Base-by-base conservation (phyloP, 345 rosid genomes). In the Arabidopsis thaliana region DNA sequence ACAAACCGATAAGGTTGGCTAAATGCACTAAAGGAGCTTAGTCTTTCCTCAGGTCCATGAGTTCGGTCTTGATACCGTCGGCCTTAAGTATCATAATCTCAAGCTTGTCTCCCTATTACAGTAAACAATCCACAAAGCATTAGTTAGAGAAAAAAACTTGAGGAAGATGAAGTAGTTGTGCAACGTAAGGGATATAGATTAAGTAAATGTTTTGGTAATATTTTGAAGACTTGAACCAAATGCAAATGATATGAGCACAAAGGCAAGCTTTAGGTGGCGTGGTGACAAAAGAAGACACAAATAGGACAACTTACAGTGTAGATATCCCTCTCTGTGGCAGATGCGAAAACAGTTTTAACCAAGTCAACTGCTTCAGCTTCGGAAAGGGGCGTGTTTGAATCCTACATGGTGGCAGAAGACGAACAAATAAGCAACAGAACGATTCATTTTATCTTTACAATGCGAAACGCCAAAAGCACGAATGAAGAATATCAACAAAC, bases 261-360 rank as follows among this genome's bases (percentile, higher is more conserved):
- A 34, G 37, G 23, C 13, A 7, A 37, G 58, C 22, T 46, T 67
- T 6, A 14, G 25, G 25, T 24, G 45, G 71, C 3, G 6, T 50
- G 59, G 44, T 23, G 8, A 36, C 38, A 10, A 55, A 60, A 13
- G n/a, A 20, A 61, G 7, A 42, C 34, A 63, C 65, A 41, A 30
- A 4, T 14, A 20, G 61, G 60, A 46, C 49, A 65, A 83, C 96
- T 85, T 82, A 91, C 97, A 51, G 99, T 93, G 84, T 93, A 93
- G 63, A 93, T 91, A 79, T 96, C 99, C 65, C 97, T 91, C 88
- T 96, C 98, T 3, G 97, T 86, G 75, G 99, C 99, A 57, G 99
- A 91, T 37, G 90, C 96, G 80, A 93, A 96, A 66, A 83, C 87
- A 58, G 93, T 92, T 86, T 90, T 91, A 33, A 94, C 97, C 81